A percentile compares a stretch with the other conserved stretches of the same genome.
Conservation (phyloP, 177 flowering plant species). For the Telopea speciosissima region DNA sequence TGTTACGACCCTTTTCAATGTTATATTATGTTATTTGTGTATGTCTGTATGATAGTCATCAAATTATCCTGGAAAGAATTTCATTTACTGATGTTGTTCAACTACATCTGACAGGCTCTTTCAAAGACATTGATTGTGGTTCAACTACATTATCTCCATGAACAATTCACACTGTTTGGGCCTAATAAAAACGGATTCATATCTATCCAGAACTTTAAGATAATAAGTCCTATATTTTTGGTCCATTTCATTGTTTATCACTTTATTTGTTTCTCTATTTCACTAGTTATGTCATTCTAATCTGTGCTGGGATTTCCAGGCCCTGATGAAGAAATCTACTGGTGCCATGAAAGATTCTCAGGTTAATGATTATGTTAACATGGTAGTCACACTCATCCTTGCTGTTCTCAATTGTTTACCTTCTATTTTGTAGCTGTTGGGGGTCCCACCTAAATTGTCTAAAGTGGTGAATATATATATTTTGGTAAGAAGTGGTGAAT, state of each 20-base stretch:
- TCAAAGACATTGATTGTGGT: constrained; percentile 71
- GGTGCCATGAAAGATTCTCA: constrained; percentile 88
- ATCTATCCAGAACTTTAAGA: constrained; percentile 68
- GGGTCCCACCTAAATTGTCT: neutral
- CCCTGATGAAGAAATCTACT: constrained; percentile 46
- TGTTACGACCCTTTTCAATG: too few species aligned
- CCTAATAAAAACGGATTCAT: constrained; percentile 77
- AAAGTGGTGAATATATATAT: too few species aligned
- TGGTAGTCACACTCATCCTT: constrained; percentile 45
- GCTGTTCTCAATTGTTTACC: neutral
- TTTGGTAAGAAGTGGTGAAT: too few species aligned
- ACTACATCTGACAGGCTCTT: constrained; percentile 61
- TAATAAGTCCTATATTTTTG: constrained; percentile 36
- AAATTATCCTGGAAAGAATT: too few species aligned
- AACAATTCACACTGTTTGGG: constrained; percentile 69
- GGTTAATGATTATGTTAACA: constrained; percentile 58
- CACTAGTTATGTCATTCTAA: constrained; percentile 5
- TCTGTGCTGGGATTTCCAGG: constrained; percentile 38
- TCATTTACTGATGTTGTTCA: neutral
- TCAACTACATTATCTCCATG: constrained; percentile 69
- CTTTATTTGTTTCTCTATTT: constrained; percentile 6
- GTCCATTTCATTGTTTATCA: neutral
- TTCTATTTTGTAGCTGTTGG: neutral
- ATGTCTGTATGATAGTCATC: too few species aligned
- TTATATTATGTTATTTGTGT: too few species aligned